phyloP scores from a whole-genome alignment of 495 filamentous ascomycete genomes.

The Beverwykella pulmonaria region DNA sequence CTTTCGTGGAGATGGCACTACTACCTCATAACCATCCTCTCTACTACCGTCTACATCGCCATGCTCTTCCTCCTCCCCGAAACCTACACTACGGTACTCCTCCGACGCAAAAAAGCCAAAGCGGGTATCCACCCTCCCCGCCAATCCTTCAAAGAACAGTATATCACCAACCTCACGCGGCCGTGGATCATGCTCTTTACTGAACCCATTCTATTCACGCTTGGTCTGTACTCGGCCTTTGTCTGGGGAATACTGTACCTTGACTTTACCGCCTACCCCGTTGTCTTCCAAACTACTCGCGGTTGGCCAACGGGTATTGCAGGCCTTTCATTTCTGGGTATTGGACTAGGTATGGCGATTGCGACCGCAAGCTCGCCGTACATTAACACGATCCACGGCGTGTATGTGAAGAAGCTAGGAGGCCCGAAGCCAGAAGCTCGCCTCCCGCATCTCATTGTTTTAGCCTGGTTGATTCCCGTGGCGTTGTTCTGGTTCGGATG shows the following conservation, averaged over 20 bases:
- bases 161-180: background rate
- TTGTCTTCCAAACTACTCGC: background rate
- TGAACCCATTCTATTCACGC: background rate
- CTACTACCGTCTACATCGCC: too few species aligned
- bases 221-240: background rate
- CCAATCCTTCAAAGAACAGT: background rate
- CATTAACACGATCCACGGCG: background rate
- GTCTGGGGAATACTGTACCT: background rate
- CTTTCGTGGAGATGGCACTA: too few species aligned
- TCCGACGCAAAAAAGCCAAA: background rate
- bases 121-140: background rate
- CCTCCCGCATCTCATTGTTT: background rate
- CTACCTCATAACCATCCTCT: too few species aligned
- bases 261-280: background rate
- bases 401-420: background rate
- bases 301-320: background rate
- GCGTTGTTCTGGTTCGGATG: background rate
- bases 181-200: background rate
- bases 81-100: background rate
- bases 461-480: background rate
- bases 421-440: background rate
- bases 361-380: background rate
- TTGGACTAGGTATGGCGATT: background rate
- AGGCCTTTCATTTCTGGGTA: background rate
- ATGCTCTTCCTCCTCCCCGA: background rate